These are phyloP conservation scores for Pichia paraexigua DNA, from an alignment of 805 yeast species.

Conservation along the genomic window DNA sequence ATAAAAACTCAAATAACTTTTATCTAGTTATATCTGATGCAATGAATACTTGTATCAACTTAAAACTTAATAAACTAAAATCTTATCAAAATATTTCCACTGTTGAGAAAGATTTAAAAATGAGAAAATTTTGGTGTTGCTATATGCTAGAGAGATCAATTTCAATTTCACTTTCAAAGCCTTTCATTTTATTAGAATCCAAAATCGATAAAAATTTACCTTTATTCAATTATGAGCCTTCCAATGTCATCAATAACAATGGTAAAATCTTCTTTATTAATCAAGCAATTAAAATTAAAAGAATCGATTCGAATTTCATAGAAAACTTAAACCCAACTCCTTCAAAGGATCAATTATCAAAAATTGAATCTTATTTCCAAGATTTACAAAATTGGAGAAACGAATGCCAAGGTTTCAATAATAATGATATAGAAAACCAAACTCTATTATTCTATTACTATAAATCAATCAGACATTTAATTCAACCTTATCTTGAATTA, in stretches of 20 bases:
- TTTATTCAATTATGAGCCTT: constrained; percentile 38
- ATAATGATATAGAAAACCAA: constrained; percentile 46
- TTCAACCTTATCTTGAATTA: constrained; percentile 58
- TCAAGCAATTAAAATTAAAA: constrained; percentile 46
- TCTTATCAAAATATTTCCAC: constrained; percentile 27
- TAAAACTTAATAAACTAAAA: constrained; percentile 31
- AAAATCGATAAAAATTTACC: constrained; percentile 43
- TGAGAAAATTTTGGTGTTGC: constrained; percentile 58
- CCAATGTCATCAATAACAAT: constrained; percentile 28
- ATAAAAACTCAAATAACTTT: constrained; percentile 47
- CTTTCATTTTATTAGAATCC: constrained; percentile 44
- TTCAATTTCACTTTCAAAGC: constrained; percentile 53
- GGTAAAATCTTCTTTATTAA: constrained; percentile 39
- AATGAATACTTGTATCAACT: constrained; percentile 35
- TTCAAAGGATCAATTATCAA: constrained; percentile 34
- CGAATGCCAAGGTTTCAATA: constrained; percentile 38
- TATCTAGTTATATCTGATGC: constrained; percentile 48
- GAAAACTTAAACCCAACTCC: constrained; percentile 32
- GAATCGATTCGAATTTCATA: constrained; percentile 54
- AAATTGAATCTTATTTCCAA: constrained; percentile 45
- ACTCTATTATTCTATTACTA: constrained; percentile 52
- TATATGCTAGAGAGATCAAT: constrained; percentile 56
- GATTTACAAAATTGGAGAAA: constrained; percentile 51
- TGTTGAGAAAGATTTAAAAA: constrained; percentile 29
- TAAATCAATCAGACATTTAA: constrained; percentile 48